Evolutionary conservation across 1,284 basidiomycete genomes (phyloP), one percentile per base, ranked within the genome.

Genomic region (Cutaneotrichosporon arboriforme): DNA sequence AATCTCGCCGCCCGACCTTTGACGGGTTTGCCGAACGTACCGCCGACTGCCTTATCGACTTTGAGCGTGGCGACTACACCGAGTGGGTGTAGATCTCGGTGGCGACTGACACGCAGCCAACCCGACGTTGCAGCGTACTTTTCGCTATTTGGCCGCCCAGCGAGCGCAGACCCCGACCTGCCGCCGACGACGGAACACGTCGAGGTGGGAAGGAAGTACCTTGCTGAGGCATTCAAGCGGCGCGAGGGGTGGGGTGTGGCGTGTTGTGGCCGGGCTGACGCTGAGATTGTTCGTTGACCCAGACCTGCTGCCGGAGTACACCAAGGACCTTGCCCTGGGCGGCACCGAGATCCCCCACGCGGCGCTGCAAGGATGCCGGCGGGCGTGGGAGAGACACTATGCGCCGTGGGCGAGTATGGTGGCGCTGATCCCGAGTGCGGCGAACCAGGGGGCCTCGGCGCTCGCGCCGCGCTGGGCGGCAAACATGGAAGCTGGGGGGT

Each of bases 151-250:
- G 47, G 47, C 15, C 47, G 47, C 5, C 47, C 47, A 12, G 4
- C 38, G 12, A 26, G 38, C 18, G 31, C 39, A 2, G n/a, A 38
- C 17, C 23, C 37, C 4, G 47, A 49, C 17, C 23, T 17, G 1
- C 36, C 36, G 10, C 20, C 17, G 2, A 49, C 47, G 8, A 18
- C 23, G 1, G 31, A 41, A 7, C 47, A 49, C 31, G 13, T 49
- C 14, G 47, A 49, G 47, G 17, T 14, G 26, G 47, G 47, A 15
- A 22, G 47, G 22, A 23, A 22, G 17, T 49, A 40, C 31, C 47
- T 49, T 13, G 38, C 26, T 18, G 47, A 49, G n/a, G 47, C 47
- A 9, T 49, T 49, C 47, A 49, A 40, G 38, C 38, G 47, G 23
- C 47, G 47, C 26, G 47, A 49, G 38, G 47, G 47, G 47, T 49